Conservation (phyloP, 83 land plant genomes). For the Picea abies region DNA sequence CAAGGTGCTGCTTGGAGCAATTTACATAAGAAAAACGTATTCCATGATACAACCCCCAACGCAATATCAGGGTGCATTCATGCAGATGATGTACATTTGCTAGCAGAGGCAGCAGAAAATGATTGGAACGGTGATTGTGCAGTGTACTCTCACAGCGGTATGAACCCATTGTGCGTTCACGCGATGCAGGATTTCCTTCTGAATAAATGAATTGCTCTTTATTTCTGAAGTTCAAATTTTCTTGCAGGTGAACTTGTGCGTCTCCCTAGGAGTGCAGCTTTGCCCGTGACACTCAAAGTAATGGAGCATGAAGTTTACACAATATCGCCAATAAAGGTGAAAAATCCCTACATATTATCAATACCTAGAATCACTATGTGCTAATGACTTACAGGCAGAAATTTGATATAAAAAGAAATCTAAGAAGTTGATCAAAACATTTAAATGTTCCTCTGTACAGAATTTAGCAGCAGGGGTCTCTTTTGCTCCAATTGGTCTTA, state of each 20-base stretch:
- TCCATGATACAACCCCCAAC: slow-evolving; percentile 55
- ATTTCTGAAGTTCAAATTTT: neutral
- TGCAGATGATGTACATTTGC: slow-evolving; percentile 69
- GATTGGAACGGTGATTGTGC: slow-evolving; percentile 85
- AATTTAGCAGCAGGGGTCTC: slow-evolving; percentile 49
- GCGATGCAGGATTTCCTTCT: neutral
- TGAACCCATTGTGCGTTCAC: neutral
- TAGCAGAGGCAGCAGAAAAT: slow-evolving; percentile 51
- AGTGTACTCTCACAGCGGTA: slow-evolving; percentile 50
- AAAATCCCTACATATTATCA: neutral
- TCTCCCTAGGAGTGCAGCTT: slow-evolving; percentile 40
- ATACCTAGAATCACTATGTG: neutral
- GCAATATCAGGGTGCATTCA: slow-evolving; percentile 59
- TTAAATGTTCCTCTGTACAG: slow-evolving; percentile 25
- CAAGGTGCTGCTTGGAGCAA: slow-evolving; percentile 98
- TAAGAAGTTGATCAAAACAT: neutral
- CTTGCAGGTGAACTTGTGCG: slow-evolving; percentile 46
- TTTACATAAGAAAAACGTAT: slow-evolving; percentile 61
- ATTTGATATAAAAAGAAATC: neutral
- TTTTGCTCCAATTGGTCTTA: slow-evolving; percentile 86
- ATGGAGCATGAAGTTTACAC: slow-evolving; percentile 83
- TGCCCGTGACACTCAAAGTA: slow-evolving; percentile 73
- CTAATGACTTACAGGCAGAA: neutral
- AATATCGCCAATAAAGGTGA: slow-evolving; percentile 77
- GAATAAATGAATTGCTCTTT: neutral